phyloP scores from a whole-genome alignment of 805 yeast species.

The Peterozyma xylosa region DNA sequence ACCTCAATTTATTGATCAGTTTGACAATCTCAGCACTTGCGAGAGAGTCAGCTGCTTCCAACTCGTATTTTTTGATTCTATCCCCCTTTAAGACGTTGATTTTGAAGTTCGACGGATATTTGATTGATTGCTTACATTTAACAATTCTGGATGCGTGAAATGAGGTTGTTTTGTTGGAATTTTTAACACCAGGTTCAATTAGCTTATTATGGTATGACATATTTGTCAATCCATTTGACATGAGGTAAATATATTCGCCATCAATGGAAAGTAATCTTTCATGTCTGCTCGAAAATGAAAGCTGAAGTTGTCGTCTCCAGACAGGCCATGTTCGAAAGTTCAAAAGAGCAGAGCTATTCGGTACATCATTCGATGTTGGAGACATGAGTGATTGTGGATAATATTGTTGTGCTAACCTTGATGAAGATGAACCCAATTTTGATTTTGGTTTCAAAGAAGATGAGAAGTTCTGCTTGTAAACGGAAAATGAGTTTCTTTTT shows the following conservation, averaged over 20 bases:
- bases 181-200: constrained; percentile 49
- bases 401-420: neutral
- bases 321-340: constrained; percentile 57
- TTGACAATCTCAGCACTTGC: constrained; percentile 72
- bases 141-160: constrained; percentile 77
- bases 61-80: constrained; percentile 76
- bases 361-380: constrained; percentile 1
- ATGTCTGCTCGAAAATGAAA: constrained; percentile 72
- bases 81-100: constrained; percentile 63
- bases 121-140: constrained; percentile 67
- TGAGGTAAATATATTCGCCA: constrained; percentile 87
- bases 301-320: constrained; percentile 73
- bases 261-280: constrained; percentile 83
- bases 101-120: constrained; percentile 74
- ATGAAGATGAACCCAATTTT: neutral
- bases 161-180: constrained; percentile 48
- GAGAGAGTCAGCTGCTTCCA: constrained; percentile 59
- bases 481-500: neutral
- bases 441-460: constrained; percentile 5
- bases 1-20: constrained; percentile 35
- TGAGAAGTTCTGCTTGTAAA: neutral
- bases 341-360: constrained; percentile 39
- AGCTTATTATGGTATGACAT: no score
- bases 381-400: neutral
- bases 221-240: constrained; percentile 67